Evolutionary conservation across 2,329 filamentous ascomycete species (phyloP).

Genomic region (Colletotrichum tofieldiae): DNA sequence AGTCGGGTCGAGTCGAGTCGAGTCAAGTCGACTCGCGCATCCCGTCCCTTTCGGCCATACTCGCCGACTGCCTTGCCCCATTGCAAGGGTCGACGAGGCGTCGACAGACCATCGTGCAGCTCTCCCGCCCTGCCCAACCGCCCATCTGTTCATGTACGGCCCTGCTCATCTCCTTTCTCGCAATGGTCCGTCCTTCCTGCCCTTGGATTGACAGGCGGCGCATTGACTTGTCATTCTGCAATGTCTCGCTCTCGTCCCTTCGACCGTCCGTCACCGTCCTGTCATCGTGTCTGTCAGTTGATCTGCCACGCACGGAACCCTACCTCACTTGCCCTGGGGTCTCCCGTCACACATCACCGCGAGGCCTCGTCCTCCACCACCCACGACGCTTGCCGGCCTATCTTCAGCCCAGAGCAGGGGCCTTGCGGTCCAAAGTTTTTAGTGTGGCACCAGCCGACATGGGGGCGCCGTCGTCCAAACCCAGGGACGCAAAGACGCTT

Average conservation of each 20-base stretch:
- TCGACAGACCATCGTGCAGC: not conserved
- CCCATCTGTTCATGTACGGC: slow-evolving; percentile 4
- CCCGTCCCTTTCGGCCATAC: slow-evolving; percentile 14
- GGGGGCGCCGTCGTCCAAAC: slow-evolving; percentile 39
- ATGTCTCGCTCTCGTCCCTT: slow-evolving; percentile 39
- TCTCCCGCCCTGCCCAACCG: slow-evolving; percentile 1
- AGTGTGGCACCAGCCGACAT: slow-evolving; percentile 40
- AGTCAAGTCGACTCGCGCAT: slow-evolving; percentile 8
- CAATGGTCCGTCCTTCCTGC: not conserved
- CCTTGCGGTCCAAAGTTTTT: slow-evolving; percentile 29
- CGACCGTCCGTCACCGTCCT: slow-evolving; percentile 20
- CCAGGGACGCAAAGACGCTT: slow-evolving; percentile 42
- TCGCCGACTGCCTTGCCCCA: slow-evolving; percentile 2
- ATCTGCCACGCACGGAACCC: slow-evolving; percentile 22
- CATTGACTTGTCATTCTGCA: slow-evolving; percentile 37
- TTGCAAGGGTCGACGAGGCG: slow-evolving; percentile 1
- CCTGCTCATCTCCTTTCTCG: slow-evolving; percentile 12
- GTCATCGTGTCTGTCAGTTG: slow-evolving; percentile 21
- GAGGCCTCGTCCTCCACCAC: slow-evolving; percentile 22
- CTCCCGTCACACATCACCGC: slow-evolving; percentile 26
- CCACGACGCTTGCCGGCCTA: slow-evolving; percentile 39
- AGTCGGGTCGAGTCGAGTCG: slow-evolving; percentile 2
- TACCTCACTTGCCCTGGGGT: not conserved
- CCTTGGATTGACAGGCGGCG: slow-evolving; percentile 13
- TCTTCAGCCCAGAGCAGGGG: slow-evolving; percentile 44